Conservation (phyloP, 202 grass and related monocot genomes). For the Hordeum pubiflorum region DNA sequence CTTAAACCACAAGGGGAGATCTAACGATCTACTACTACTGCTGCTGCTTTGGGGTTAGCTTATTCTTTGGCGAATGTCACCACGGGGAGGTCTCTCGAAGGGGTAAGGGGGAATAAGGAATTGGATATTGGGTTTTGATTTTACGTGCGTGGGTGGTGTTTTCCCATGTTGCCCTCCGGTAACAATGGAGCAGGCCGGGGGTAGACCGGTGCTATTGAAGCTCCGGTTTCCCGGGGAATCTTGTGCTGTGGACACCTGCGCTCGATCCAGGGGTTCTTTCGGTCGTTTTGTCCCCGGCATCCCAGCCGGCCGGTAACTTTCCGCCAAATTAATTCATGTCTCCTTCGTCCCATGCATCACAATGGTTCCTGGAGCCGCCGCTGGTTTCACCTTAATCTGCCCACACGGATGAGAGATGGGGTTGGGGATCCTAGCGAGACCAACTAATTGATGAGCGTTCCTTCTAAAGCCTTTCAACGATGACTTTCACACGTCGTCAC, state of each 20-base stretch:
- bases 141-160: neutral
- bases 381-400: too few relatives aligned
- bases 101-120: slow-evolving; percentile 1
- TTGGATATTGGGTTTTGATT: neutral
- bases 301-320: neutral
- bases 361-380: neutral
- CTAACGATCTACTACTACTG: neutral
- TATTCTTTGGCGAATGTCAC: slow-evolving; percentile 22
- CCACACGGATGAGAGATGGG: too few relatives aligned
- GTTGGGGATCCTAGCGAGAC: too few relatives aligned
- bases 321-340: neutral
- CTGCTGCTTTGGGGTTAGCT: neutral
- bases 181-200: neutral
- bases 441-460: too few relatives aligned
- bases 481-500: too few relatives aligned
- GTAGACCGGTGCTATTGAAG: neutral
- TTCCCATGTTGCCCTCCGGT: slow-evolving; percentile 21
- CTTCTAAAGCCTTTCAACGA: too few relatives aligned
- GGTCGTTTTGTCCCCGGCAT: neutral
- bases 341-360: neutral
- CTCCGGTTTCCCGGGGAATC: neutral
- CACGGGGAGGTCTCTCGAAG: slow-evolving; percentile 42
- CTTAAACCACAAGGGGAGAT: slow-evolving; percentile 21
- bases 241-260: neutral
- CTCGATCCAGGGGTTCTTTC: neutral